Base-by-base conservation (phyloP, 2,329 filamentous ascomycete genomes). In the Exophiala sideris region DNA sequence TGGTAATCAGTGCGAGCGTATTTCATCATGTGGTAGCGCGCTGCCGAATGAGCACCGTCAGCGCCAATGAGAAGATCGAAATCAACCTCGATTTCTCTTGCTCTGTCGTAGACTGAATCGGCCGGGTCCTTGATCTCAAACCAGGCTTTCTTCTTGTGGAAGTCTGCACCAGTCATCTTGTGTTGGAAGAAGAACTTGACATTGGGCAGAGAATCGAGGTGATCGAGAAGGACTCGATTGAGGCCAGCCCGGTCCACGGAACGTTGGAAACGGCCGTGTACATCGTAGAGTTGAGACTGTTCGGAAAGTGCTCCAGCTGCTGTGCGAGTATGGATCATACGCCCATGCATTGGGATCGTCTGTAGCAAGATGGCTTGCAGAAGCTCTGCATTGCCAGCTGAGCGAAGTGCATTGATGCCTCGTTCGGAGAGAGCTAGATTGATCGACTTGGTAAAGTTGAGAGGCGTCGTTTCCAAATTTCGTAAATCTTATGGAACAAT, bases 361-460 rank as follows among this genome's bases (percentile, higher is more conserved):
- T 86, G 83, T 1, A 76, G 76, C 65, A 96, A 79, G 32, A 97
- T 83, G 63, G 84, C 79, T 10, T 91, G 79, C 32, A 96, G 76
- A 34, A 97, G 79, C 2, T 78, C 79, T 2, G 82, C 73, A 32
- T 85, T 80, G 21, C 83, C 82, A 1, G 88, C 83, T 63, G 88
- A 77, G 48, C 82, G 81, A 73, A 99, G 86, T 18, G 92, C 89
- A 70, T 94, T 88, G 69, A 97, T 91, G 32, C 94, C 94, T 54
- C 94, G 85, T 69, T 97, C 91, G 0, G 94, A 97, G 1, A 99
- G 78, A 18, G 94, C 92, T 51, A 99, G 76, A 68, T 99, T 99
- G 76, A 99, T 99, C n/a, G 94, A 97, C 70, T 91, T 95, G 57
- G 91, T 95, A 68, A 96, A 96, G 72, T 96, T 96, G 57, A 97